Evolutionary conservation across 257 asterid species (phyloP).

Genomic region (Dorcoceras hygrometricum): DNA sequence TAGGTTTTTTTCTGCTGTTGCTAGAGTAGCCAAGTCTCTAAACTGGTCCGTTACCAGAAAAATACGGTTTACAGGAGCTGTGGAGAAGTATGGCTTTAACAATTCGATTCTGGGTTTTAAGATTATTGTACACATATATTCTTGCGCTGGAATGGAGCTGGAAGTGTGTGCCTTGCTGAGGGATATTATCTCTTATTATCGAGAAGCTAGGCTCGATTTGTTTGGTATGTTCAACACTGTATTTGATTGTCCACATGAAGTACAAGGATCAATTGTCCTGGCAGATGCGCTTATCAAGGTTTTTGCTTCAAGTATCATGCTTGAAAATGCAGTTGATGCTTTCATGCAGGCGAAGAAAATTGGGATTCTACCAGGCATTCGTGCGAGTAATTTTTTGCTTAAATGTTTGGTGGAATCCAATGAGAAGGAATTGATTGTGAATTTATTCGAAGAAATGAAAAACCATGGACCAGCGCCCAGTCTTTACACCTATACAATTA

Average conservation of each 20-base stretch:
- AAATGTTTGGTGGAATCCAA: slow-evolving; percentile 51
- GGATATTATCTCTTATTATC: slow-evolving; percentile 40
- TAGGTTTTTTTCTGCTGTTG: slow-evolving; percentile 40
- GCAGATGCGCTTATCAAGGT: slow-evolving; percentile 43
- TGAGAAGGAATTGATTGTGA: slow-evolving; percentile 27
- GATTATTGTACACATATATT: slow-evolving; percentile 43
- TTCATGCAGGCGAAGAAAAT: slow-evolving; percentile 35
- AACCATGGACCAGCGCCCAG: slow-evolving; percentile 53
- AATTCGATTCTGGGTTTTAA: slow-evolving; percentile 35
- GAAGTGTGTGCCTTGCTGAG: slow-evolving; percentile 47
- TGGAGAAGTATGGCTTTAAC: slow-evolving; percentile 44
- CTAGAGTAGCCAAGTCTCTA: slow-evolving; percentile 53
- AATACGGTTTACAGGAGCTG: slow-evolving; percentile 35
- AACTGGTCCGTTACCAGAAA: slow-evolving; percentile 43
- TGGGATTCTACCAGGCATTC: slow-evolving; percentile 41
- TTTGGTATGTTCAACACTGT: slow-evolving; percentile 31
- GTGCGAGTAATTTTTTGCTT: slow-evolving; percentile 59
- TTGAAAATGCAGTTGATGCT: slow-evolving; percentile 45
- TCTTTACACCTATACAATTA: slow-evolving; percentile 49
- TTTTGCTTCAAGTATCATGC: slow-evolving; percentile 47
- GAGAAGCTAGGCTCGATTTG: slow-evolving; percentile 34
- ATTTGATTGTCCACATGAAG: slow-evolving; percentile 32
- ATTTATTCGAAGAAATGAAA: slow-evolving; percentile 47
- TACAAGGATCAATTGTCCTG: slow-evolving; percentile 22
- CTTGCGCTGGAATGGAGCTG: slow-evolving; percentile 42